Percentiles rank a stretch among this genome's conserved stretches.
These are phyloP conservation scores for Noccaea bulbosa DNA, from an alignment of 345 rosid genomes.

Conservation along the genomic window DNA sequence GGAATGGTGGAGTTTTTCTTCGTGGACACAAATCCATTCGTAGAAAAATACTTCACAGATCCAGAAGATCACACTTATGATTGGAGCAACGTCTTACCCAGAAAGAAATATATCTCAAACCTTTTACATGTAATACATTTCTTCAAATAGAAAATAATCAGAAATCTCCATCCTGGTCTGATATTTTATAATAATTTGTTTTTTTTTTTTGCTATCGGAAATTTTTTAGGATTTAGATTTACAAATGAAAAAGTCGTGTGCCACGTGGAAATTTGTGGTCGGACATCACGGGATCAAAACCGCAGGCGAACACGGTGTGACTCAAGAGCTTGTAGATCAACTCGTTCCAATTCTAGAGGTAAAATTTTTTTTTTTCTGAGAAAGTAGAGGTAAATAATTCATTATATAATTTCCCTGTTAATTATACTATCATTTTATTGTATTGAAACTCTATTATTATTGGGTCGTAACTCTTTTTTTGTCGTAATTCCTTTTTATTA, in stretches of 20 bases:
- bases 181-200: background rate
- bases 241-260: slow-evolving; percentile 50
- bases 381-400: background rate
- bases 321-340: slow-evolving; percentile 51
- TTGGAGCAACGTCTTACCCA: slow-evolving; percentile 53
- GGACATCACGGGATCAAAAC: slow-evolving; percentile 70
- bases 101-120: slow-evolving; percentile 44
- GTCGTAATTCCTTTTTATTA: background rate
- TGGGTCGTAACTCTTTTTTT: background rate
- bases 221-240: slow-evolving; percentile 51
- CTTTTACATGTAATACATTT: slow-evolving; percentile 47
- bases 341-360: slow-evolving; percentile 65
- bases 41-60: slow-evolving; percentile 49
- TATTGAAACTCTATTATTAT: background rate
- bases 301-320: slow-evolving; percentile 62
- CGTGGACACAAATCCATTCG: slow-evolving; percentile 67
- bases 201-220: background rate
- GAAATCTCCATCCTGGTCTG: background rate
- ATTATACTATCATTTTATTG: background rate
- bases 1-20: slow-evolving; percentile 61
- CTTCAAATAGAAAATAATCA: background rate
- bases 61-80: slow-evolving; percentile 53
- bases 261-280: slow-evolving; percentile 67
- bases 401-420: background rate
- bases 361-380: no score